A percentile compares a stretch with the other conserved stretches of the same genome.
These are phyloP conservation scores for Sordaria brevicollis DNA, from an alignment of 495 filamentous ascomycete species.

Conservation along the genomic window DNA sequence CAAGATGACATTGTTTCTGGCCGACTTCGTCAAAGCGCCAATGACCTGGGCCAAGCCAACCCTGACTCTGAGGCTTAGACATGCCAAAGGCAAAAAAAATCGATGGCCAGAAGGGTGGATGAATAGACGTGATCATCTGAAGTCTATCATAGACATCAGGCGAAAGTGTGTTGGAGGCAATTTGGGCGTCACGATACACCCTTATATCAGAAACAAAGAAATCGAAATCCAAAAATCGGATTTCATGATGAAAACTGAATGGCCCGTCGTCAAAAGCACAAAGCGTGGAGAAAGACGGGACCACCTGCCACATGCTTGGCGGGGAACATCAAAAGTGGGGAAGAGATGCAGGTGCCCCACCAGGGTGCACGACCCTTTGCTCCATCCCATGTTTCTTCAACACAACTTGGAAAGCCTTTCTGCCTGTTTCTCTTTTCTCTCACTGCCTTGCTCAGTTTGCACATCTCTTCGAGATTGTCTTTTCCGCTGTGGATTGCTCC, in stretches of 20 bases:
- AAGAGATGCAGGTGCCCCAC: not conserved
- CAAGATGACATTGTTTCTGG: not conserved
- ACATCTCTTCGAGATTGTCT: not conserved
- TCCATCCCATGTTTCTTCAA: not conserved
- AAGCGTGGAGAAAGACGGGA: not conserved
- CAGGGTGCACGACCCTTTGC: not conserved
- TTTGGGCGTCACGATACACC: not conserved
- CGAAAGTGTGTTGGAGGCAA: not conserved
- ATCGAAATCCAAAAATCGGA: not conserved
- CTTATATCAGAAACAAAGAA: not conserved
- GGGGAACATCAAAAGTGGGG: not conserved
- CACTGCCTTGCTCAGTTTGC: not conserved
- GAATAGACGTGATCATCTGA: not conserved
- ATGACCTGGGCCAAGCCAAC: not conserved
- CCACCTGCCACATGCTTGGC: not conserved
- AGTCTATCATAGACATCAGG: not conserved
- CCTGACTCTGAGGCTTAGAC: not conserved
- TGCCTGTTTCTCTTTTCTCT: not conserved
- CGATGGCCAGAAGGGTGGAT: not conserved
- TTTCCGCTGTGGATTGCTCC: not conserved
- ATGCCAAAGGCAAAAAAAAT: not conserved
- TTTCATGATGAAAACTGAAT: not conserved
- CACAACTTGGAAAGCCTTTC: not conserved
- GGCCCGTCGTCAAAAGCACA: not conserved
- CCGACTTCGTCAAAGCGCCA: not conserved